phyloP scores from a whole-genome alignment of 208 protist species.

The Acanthamoeba quina region DNA sequence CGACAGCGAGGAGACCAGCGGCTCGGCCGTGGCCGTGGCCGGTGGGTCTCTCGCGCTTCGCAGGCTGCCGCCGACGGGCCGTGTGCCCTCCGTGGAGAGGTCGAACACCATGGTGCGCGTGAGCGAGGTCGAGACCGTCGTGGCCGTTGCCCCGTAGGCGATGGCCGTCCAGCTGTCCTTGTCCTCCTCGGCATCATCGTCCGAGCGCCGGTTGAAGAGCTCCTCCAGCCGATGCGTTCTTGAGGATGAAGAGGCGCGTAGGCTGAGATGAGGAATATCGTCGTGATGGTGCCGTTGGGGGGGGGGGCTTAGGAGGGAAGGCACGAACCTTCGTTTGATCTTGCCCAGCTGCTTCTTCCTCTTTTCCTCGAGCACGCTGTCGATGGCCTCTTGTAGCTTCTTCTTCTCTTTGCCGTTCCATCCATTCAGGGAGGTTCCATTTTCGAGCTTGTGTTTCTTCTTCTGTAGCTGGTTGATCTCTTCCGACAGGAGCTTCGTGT shows the following conservation, averaged over 20 bases:
- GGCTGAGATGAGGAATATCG: background rate
- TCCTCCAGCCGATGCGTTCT: slow-evolving; percentile 34
- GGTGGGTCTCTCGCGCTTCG: background rate
- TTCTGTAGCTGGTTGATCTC: slow-evolving; percentile 59
- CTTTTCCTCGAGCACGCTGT: slow-evolving; percentile 41
- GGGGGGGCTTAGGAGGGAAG: background rate
- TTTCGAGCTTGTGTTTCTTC: slow-evolving; percentile 56
- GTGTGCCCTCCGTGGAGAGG: background rate
- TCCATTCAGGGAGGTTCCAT: background rate
- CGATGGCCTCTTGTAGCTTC: slow-evolving; percentile 55
- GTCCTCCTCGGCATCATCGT: background rate
- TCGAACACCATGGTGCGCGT: background rate
- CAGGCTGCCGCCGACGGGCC: background rate
- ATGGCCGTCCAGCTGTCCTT: background rate
- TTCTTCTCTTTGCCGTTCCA: slow-evolving; percentile 10
- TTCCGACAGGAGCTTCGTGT: slow-evolving; percentile 49
- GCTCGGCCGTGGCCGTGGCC: background rate
- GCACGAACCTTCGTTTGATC: slow-evolving; percentile 5
- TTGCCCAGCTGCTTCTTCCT: slow-evolving; percentile 31
- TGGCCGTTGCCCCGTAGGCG: background rate
- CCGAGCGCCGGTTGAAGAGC: slow-evolving; percentile 9
- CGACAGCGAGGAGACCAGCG: background rate
- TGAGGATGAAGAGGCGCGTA: background rate
- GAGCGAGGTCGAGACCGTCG: too few relatives aligned
- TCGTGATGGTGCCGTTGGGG: too few relatives aligned